phyloP scores from a whole-genome alignment of 345 rosid genomes.

The Lepidium africanum region DNA sequence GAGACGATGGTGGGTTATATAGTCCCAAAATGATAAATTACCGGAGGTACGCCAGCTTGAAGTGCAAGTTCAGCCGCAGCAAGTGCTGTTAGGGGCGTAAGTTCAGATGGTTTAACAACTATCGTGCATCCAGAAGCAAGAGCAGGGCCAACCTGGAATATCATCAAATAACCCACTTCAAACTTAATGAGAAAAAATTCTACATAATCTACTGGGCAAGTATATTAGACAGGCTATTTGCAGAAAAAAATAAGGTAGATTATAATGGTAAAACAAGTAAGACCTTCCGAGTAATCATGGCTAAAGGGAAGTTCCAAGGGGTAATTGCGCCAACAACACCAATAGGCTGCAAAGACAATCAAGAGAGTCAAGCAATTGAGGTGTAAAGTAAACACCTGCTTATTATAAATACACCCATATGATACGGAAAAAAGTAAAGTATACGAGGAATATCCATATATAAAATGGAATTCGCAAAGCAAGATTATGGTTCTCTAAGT shows the following conservation, averaged over 20 bases:
- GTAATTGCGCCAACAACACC: conserved; percentile 95
- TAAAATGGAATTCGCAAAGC: background rate
- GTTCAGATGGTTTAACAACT: conserved; percentile 91
- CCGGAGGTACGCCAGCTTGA: conserved; percentile 99
- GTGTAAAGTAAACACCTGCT: background rate
- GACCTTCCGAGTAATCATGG: conserved; percentile 98
- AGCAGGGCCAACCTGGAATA: conserved; percentile 88
- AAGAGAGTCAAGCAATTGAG: conserved; percentile 3
- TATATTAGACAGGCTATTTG: background rate
- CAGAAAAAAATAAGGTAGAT: background rate
- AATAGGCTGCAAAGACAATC: conserved; percentile 56
- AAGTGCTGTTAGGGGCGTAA: conserved; percentile 91
- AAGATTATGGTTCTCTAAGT: background rate
- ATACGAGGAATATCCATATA: background rate
- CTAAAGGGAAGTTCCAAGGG: conserved; percentile 99
- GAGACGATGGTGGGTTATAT: conserved; percentile 3
- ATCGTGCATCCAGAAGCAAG: conserved; percentile 98
- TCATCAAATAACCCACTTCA: conserved; percentile 21
- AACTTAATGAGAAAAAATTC: background rate
- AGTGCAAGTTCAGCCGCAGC: conserved; percentile 92
- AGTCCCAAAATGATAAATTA: conserved; percentile 33
- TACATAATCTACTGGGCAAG: background rate
- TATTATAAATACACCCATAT: background rate
- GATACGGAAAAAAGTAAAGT: background rate
- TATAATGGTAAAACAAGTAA: background rate